Conservation (phyloP, 257 asterid species). For the Verbascum thapsus region DNA sequence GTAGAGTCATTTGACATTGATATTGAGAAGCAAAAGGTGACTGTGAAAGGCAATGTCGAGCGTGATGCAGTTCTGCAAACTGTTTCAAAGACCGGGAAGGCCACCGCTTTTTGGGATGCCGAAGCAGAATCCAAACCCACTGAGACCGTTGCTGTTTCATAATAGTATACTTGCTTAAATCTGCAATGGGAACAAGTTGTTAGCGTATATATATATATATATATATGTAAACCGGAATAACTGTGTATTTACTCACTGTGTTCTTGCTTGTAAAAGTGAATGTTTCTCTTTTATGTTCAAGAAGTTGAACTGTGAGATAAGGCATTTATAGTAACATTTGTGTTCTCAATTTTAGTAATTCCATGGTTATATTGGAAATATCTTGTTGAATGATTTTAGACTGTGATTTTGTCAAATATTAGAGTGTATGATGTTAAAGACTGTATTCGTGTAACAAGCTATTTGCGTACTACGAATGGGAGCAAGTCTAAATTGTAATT, state of each 20-base stretch:
- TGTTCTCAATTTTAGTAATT: too few species aligned
- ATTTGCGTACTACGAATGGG: too few species aligned
- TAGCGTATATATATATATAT: too few species aligned
- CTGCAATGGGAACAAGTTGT: slow-evolving; percentile 5
- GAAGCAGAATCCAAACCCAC: slow-evolving; percentile 40
- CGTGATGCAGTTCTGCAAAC: slow-evolving; percentile 81
- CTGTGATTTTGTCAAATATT: too few species aligned
- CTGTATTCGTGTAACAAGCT: too few species aligned
- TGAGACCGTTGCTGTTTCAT: slow-evolving; percentile 47
- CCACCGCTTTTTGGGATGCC: slow-evolving; percentile 74
- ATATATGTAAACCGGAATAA: too few species aligned
- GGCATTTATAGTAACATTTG: not conserved
- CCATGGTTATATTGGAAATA: too few species aligned
- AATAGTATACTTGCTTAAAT: slow-evolving; percentile 27
- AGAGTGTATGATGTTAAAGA: too few species aligned
- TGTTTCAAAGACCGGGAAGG: slow-evolving; percentile 90
- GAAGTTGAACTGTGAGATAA: slow-evolving; percentile 13
- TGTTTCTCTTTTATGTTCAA: slow-evolving; percentile 20
- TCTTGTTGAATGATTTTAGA: too few species aligned
- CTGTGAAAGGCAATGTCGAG: slow-evolving; percentile 70
- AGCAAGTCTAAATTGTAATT: too few species aligned
- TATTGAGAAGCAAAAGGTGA: slow-evolving; percentile 84
- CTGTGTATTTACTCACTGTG: too few species aligned
- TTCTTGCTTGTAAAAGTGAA: not conserved
- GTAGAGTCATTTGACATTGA: slow-evolving; percentile 82